Conservation (phyloP, 805 yeast species). For the Naumovozyma dairenensis region DNA sequence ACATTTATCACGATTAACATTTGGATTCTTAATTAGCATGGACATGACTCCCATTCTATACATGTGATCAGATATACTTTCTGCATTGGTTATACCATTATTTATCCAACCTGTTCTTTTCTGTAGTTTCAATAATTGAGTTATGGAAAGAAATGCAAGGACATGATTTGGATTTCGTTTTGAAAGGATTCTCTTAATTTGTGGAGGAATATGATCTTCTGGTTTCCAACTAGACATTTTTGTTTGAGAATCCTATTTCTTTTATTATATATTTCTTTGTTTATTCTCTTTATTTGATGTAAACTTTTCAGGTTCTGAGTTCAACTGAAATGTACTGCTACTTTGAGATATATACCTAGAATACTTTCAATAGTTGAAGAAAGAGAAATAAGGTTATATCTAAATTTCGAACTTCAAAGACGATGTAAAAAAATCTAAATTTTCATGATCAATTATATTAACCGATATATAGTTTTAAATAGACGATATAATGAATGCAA, state of each 20-base stretch:
- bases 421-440: no score
- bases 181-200: conserved; percentile 23
- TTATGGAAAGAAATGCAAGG: conserved; percentile 52
- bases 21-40: conserved; percentile 45
- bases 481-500: no score
- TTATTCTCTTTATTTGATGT: not conserved
- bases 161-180: conserved; percentile 31
- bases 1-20: conserved; percentile 56
- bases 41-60: conserved; percentile 83
- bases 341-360: no score
- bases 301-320: no score
- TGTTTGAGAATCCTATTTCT: not conserved
- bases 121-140: conserved; percentile 63
- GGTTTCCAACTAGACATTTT: conserved; percentile 34
- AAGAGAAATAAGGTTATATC: no score
- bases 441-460: no score
- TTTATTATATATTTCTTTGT: not conserved
- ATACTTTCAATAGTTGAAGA: no score
- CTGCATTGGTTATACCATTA: conserved; percentile 34
- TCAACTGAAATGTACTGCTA: no score
- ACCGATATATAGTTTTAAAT: no score
- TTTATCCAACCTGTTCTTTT: conserved; percentile 93
- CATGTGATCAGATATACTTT: conserved; percentile 88
- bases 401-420: no score
- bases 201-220: conserved; percentile 34